Base-by-base conservation (phyloP, 345 rosid species). In the Ceriops tagal region DNA sequence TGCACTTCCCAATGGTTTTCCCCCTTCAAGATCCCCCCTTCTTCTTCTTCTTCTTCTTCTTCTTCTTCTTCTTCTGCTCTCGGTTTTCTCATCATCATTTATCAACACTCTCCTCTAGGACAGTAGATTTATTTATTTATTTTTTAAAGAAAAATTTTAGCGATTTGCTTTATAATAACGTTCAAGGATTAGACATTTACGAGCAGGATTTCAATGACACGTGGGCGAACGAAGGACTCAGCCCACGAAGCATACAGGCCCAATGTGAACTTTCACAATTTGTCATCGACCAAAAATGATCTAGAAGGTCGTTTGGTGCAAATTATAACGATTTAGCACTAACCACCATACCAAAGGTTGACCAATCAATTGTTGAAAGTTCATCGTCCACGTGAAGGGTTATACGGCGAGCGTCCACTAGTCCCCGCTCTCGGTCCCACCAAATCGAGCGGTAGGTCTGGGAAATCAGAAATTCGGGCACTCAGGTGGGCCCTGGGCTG, bases 341-440 rank as follows among this genome's bases (percentile, higher is more conserved):
- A 52, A 49, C 27, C 35, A 67, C 16, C 15, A 3, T 70, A 65
- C 67, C 76, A 49, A 46, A 27, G 26, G 35, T 66, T 67, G 79
- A 71, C 75, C 15, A 58, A 62, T 26, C 53, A 13, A 61, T 15
- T 11, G 32, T 5, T 31, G 5, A 21, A 53, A 10, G 16, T 34
- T 39, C 43, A 49, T 35, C 52, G 34, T 2, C 68, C 73, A 66
- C 73, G 70, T 69, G 64, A 53, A 61, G 2, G 4, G 5, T 15
- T 15, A 59, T 7, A 51, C 18, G n/a, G 21, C 5, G 64, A 53
- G 73, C 31, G 61, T 49, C 57, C 34, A 32, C 19, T 15, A 0
- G 47, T 28, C 21, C 1, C 13, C 1, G 20, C 5, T 2, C 7
- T 0, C 10, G 78, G 75, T 24, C 74, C 80, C 71, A 62, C 59